A percentile compares a stretch with the other conserved stretches of the same genome.
Conservation (phyloP, 495 filamentous ascomycete genomes). For the Zalerion maritima region DNA sequence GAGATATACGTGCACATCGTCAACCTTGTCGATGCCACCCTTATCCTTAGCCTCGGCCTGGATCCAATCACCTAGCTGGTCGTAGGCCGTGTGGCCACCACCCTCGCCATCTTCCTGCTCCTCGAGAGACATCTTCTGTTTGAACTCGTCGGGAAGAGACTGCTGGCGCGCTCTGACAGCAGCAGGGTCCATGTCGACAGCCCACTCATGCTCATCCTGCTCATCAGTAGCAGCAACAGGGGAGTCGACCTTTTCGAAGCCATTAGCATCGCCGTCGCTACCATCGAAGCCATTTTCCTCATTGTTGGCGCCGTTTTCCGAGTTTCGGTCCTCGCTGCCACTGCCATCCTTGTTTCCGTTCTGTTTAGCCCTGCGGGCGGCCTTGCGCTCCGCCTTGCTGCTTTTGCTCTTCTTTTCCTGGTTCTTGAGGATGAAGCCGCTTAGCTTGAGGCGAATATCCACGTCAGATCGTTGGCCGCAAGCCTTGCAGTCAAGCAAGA, state of each 20-base stretch:
- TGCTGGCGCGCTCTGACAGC: slow-evolving; percentile 88
- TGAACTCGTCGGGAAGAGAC: slow-evolving; percentile 80
- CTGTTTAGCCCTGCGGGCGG: slow-evolving; percentile 68
- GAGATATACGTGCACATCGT: slow-evolving; percentile 80
- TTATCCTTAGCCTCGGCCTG: slow-evolving; percentile 54
- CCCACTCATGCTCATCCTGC: slow-evolving; percentile 79
- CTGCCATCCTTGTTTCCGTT: slow-evolving; percentile 46
- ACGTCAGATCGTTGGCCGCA: slow-evolving; percentile 87
- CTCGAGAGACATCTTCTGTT: slow-evolving; percentile 74
- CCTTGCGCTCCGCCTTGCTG: slow-evolving; percentile 86
- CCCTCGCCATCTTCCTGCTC: slow-evolving; percentile 74
- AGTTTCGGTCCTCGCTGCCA: slow-evolving; percentile 54
- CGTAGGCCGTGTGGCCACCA: slow-evolving; percentile 64
- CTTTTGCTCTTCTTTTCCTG: slow-evolving; percentile 81
- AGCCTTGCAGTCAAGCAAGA: slow-evolving; percentile 93
- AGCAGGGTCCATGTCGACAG: slow-evolving; percentile 85
- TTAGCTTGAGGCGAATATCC: slow-evolving; percentile 86
- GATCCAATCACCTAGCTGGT: slow-evolving; percentile 89
- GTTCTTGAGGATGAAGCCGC: slow-evolving; percentile 94
- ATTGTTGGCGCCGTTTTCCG: slow-evolving; percentile 50
- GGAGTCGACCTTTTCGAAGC: slow-evolving; percentile 72
- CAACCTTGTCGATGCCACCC: slow-evolving; percentile 58
- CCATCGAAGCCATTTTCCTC: slow-evolving; percentile 48
- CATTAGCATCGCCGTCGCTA: slow-evolving; percentile 85
- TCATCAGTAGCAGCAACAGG: slow-evolving; percentile 44